Evolutionary conservation across 495 filamentous ascomycete genomes (phyloP).

Genomic region (Podospora anserina): DNA sequence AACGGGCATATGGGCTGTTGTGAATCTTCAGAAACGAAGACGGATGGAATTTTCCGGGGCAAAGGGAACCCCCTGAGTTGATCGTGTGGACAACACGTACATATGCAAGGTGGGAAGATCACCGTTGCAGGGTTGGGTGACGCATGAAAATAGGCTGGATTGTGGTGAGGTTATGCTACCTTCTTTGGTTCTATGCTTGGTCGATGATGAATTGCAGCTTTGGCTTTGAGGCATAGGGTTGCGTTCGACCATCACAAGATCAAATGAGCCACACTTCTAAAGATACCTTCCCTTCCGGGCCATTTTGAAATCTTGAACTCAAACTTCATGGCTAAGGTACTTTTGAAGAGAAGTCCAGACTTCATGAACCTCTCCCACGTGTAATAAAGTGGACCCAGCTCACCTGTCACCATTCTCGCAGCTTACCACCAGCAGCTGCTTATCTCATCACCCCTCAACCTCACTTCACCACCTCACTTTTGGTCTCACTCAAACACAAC

Average conservation of each 20-base stretch:
- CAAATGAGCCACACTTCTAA: not conserved
- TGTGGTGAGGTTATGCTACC: not conserved
- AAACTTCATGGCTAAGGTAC: not conserved
- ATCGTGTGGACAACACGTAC: not conserved
- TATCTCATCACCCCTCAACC: constrained; percentile 5
- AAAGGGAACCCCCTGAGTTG: not conserved
- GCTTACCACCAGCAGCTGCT: not conserved
- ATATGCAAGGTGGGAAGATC: constrained; percentile 1
- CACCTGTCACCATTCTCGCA: not conserved
- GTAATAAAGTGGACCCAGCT: not conserved
- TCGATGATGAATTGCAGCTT: not conserved
- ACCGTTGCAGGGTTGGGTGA: not conserved
- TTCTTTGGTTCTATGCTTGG: not conserved
- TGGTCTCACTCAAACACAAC: too few species aligned
- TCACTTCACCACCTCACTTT: not conserved
- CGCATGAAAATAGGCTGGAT: not conserved
- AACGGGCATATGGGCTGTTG: not conserved
- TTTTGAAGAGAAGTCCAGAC: not conserved
- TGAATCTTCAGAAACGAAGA: too few species aligned
- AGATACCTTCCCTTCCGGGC: not conserved
- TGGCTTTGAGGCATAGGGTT: not conserved
- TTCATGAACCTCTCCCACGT: not conserved
- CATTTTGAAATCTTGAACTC: not conserved
- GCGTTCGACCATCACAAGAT: not conserved
- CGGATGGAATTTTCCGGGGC: not conserved